Conservation (phyloP, 2,329 filamentous ascomycete species). For the Fusarium scirpi region DNA sequence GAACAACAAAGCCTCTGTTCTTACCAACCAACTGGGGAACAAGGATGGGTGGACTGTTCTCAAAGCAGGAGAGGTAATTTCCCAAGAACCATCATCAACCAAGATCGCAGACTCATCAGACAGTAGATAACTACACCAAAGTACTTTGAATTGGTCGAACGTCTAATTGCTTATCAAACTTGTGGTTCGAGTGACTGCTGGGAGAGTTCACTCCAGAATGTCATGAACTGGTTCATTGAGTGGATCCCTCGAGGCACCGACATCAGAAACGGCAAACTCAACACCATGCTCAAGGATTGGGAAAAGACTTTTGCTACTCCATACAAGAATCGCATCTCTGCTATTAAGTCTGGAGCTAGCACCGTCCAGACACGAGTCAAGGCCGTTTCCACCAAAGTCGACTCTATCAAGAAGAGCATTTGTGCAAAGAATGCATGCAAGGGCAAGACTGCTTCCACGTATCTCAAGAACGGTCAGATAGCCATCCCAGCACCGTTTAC, state of each 20-base stretch:
- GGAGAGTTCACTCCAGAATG: not conserved
- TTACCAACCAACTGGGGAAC: constrained; percentile 18
- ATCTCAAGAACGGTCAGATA: constrained; percentile 22
- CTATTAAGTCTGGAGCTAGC: constrained; percentile 13
- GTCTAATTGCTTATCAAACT: not conserved
- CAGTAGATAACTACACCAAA: constrained; percentile 14
- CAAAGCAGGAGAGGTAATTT: constrained; percentile 21
- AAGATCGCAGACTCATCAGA: not conserved
- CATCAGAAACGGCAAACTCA: constrained; percentile 23
- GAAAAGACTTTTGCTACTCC: constrained; percentile 13
- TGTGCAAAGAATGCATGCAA: constrained; percentile 28
- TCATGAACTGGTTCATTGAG: constrained; percentile 20
- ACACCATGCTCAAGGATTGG: constrained; percentile 20
- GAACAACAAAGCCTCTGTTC: constrained; percentile 13
- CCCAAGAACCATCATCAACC: fast-evolving
- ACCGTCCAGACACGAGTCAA: constrained; percentile 13
- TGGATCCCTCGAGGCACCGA: constrained; percentile 20
- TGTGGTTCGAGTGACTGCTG: not conserved
- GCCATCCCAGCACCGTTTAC: fast-evolving
- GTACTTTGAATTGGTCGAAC: constrained; percentile 1
- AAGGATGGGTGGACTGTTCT: constrained; percentile 32
- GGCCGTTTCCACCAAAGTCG: constrained; percentile 9
- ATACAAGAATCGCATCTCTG: constrained; percentile 22
- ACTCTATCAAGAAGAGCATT: constrained; percentile 2
- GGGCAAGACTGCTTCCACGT: constrained; percentile 26